Evolutionary conservation across 2,329 filamentous ascomycete genomes (phyloP).

Genomic region (Stylonectria norvegica): DNA sequence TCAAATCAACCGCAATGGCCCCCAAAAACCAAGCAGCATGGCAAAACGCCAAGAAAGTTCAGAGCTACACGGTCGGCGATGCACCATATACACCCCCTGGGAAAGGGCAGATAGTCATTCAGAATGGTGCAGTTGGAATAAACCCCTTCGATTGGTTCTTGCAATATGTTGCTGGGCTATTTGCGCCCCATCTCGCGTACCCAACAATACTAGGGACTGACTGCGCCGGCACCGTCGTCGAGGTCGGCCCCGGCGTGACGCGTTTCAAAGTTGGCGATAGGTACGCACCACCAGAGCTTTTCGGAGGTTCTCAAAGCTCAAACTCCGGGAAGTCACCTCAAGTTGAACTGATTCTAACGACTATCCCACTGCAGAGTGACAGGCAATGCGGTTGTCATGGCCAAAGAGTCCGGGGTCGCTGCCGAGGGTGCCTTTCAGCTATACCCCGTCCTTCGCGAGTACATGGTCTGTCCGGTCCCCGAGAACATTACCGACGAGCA

Average conservation of each 20-base stretch:
- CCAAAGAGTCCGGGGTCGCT: constrained; percentile 1
- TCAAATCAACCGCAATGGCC: neutral
- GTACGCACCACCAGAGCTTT: constrained; percentile 17
- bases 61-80: neutral
- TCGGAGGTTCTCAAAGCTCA: neutral
- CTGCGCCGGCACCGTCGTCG: constrained; percentile 29
- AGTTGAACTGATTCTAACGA: no score
- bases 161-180: constrained; percentile 11
- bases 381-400: neutral
- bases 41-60: neutral
- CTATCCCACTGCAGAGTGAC: neutral
- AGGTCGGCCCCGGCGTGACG: constrained; percentile 21
- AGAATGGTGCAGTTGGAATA: constrained; percentile 27
- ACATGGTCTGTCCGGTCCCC: constrained; percentile 11
- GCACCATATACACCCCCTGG: constrained; percentile 3
- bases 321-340: no score
- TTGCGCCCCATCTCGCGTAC: constrained; percentile 21
- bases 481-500: constrained; percentile 13
- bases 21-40: constrained; percentile 5
- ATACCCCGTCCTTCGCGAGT: constrained; percentile 3
- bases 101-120: constrained; percentile 22
- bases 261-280: constrained; percentile 13
- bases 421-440: constrained; percentile 8
- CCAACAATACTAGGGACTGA: constrained; percentile 30
- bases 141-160: constrained; percentile 26